Evolutionary conservation across 441 rosid species (phyloP).

Genomic region (Mallotus repandus): DNA sequence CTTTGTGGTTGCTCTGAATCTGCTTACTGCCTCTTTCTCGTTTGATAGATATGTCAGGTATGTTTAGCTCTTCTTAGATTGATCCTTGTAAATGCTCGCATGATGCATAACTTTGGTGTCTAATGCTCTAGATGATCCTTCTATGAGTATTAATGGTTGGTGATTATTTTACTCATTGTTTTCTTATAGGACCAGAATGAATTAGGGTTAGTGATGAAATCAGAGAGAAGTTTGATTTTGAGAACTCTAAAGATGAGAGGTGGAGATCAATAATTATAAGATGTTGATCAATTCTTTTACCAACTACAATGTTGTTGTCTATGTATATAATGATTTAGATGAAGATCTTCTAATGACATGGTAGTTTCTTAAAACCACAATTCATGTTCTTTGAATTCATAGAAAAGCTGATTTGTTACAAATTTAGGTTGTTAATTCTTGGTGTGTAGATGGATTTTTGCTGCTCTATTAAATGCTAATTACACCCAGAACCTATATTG

Average conservation of each 20-base stretch:
- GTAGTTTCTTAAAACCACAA: too few species aligned
- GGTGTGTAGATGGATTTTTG: too few species aligned
- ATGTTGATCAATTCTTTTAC: too few species aligned
- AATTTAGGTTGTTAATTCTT: too few species aligned
- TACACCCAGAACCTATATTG: too few species aligned
- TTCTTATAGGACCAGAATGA: constrained; percentile 55
- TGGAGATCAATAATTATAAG: constrained; percentile 74
- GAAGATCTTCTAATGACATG: too few species aligned
- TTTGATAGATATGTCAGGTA: constrained; percentile 64
- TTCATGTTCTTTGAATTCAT: too few species aligned
- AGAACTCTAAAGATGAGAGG: constrained; percentile 79
- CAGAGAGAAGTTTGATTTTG: constrained; percentile 79
- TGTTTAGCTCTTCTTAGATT: constrained; percentile 13
- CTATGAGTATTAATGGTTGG: background rate
- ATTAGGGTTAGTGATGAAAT: constrained; percentile 47
- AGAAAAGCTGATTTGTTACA: too few species aligned
- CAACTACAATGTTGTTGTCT: too few species aligned
- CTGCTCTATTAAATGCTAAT: too few species aligned
- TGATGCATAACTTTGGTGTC: too few species aligned
- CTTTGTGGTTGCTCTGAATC: constrained; percentile 26
- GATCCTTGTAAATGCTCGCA: background rate
- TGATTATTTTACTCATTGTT: constrained; percentile 13
- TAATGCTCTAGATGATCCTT: background rate
- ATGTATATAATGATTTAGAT: too few species aligned
- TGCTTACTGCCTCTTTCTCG: constrained; percentile 25